A percentile compares a stretch with the other conserved stretches of the same genome.
These are phyloP conservation scores for Cucurbita pepo DNA, from an alignment of 306 rosid species.

Conservation along the genomic window DNA sequence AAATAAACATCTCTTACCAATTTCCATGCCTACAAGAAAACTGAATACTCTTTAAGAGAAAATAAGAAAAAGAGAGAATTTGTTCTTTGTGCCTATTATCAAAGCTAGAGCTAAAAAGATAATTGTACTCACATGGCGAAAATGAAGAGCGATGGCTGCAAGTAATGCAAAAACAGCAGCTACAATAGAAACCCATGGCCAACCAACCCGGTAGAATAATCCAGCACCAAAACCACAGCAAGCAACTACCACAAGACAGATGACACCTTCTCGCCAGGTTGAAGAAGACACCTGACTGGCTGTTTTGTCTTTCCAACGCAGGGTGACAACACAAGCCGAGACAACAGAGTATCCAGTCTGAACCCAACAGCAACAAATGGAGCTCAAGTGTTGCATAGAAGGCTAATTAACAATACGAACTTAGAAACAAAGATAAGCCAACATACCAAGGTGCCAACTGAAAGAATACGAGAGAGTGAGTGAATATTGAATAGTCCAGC, in stretches of 20 bases:
- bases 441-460: slow-evolving; percentile 94
- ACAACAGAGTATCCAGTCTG: slow-evolving; percentile 99
- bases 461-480: slow-evolving; percentile 75
- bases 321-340: slow-evolving; percentile 75
- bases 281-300: slow-evolving; percentile 32
- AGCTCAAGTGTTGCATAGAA: slow-evolving; percentile 6
- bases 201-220: slow-evolving; percentile 34
- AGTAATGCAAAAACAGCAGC: slow-evolving; percentile 32
- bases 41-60: background rate
- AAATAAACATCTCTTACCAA: background rate
- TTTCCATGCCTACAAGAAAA: background rate
- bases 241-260: slow-evolving; percentile 53
- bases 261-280: slow-evolving; percentile 58
- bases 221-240: slow-evolving; percentile 70
- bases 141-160: slow-evolving; percentile 42
- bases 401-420: background rate
- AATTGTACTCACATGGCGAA: slow-evolving; percentile 53
- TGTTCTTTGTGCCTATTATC: background rate
- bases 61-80: background rate
- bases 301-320: slow-evolving; percentile 73
- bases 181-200: slow-evolving; percentile 27
- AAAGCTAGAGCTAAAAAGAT: background rate
- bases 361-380: slow-evolving; percentile 11
- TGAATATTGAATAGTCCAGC: slow-evolving; percentile 73
- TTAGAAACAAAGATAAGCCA: background rate